Percentiles rank a stretch among this genome's conserved stretches.
Conservation (phyloP, 192 early-diverging fungal genomes). For the Coemansia sp. region DNA sequence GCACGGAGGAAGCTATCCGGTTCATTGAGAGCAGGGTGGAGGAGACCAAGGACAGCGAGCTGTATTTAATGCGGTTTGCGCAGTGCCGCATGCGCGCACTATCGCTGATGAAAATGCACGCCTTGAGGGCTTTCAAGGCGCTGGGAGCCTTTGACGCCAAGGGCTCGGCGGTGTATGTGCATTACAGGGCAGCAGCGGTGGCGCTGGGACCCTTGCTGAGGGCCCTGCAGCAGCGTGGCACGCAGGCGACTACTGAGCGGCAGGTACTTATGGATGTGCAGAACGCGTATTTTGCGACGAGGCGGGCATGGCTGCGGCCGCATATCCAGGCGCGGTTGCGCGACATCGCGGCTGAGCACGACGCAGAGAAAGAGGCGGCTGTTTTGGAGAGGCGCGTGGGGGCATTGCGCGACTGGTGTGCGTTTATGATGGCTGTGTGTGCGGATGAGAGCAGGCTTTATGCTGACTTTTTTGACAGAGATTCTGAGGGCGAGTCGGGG, state of each 20-base stretch:
- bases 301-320: conserved; percentile 68
- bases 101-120: conserved; percentile 86
- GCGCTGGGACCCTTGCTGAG: conserved; percentile 63
- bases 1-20: conserved; percentile 72
- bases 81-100: conserved; percentile 95
- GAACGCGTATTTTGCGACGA: conserved; percentile 71
- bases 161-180: conserved; percentile 65
- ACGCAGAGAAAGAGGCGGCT: not conserved
- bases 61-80: conserved; percentile 90
- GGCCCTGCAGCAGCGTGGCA: conserved; percentile 75
- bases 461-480: conserved; percentile 67
- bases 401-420: conserved; percentile 62
- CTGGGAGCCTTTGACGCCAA: not conserved
- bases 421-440: conserved; percentile 82
- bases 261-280: conserved; percentile 75
- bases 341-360: conserved; percentile 44
- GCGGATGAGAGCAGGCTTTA: conserved; percentile 83
- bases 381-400: conserved; percentile 16
- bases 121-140: conserved; percentile 61
- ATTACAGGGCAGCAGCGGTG: conserved; percentile 72
- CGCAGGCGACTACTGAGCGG: conserved; percentile 69
- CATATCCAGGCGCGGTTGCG: conserved; percentile 66
- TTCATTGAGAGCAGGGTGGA: conserved; percentile 50
- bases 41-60: conserved; percentile 80
- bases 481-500: conserved; percentile 45